A percentile compares a stretch with the other conserved stretches of the same genome.
Conservation (phyloP, 2,329 filamentous ascomycete genomes). For the Tolypocladium paradoxum region DNA sequence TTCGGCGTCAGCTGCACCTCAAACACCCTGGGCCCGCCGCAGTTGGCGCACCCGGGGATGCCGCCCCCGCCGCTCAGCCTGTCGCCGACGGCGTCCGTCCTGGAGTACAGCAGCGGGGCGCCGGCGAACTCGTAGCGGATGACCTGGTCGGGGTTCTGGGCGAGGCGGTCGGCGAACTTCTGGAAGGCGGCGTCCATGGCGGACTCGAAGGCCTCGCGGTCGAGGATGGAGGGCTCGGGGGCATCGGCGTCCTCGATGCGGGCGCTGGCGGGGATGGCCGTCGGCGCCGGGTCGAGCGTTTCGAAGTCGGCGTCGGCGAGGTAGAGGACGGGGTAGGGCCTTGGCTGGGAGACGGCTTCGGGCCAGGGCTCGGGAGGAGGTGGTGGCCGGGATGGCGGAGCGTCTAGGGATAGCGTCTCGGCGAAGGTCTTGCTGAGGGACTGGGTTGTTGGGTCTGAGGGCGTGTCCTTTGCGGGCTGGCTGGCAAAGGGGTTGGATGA, state of each 20-base stretch:
- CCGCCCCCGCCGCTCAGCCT: slow-evolving; percentile 36
- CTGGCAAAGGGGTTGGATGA: slow-evolving; percentile 19
- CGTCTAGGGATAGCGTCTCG: slow-evolving; percentile 66
- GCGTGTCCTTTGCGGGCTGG: slow-evolving; percentile 21
- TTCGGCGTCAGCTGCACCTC: slow-evolving; percentile 90
- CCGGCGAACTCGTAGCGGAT: slow-evolving; percentile 73
- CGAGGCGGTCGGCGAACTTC: slow-evolving; percentile 66
- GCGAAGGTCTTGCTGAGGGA: slow-evolving; percentile 54
- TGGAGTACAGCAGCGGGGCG: slow-evolving; percentile 67
- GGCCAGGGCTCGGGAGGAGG: slow-evolving; percentile 65
- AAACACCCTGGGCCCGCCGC: slow-evolving; percentile 66
- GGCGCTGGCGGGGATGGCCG: slow-evolving; percentile 38
- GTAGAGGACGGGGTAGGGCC: slow-evolving; percentile 66
- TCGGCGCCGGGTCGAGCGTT: slow-evolving; percentile 54
- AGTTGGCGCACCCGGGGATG: slow-evolving; percentile 68
- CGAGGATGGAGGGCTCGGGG: slow-evolving; percentile 37
- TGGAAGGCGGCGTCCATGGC: slow-evolving; percentile 67
- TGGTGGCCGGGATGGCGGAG: slow-evolving; percentile 22
- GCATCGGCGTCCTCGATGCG: slow-evolving; percentile 29
- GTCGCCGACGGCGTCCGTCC: slow-evolving; percentile 62
- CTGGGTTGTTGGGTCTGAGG: slow-evolving; percentile 14
- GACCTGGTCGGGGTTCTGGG: slow-evolving; percentile 73
- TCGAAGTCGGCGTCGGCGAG: slow-evolving; percentile 87
- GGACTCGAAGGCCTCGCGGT: slow-evolving; percentile 63
- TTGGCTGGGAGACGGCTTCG: slow-evolving; percentile 47